Base-by-base conservation (phyloP, 2,329 filamentous ascomycete species). In the Geosmithia putterillii region DNA sequence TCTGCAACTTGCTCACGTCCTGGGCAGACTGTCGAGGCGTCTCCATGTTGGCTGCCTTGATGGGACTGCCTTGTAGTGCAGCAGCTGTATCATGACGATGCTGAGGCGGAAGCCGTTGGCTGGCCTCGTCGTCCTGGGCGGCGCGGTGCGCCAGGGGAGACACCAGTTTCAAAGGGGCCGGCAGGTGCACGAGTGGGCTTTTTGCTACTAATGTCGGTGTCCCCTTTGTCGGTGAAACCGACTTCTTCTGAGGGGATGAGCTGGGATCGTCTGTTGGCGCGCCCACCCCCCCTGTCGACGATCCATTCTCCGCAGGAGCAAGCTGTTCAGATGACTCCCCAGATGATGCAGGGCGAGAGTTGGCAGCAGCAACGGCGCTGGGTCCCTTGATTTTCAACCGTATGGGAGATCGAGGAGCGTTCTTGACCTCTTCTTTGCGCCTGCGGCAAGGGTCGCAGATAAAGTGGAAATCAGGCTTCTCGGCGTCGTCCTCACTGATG, bases 391-490 rank as follows among this genome's bases (percentile, higher is more conserved):
- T 55, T 54, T 75, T 79, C 45, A 79, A 56, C 53, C 74, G 76
- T 54, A 79, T 74, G 9, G 65, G 58, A 17, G 67, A 65, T 35
- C 57, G 59, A 9, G 63, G 57, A n/a, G 60, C 78, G 40, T 79
- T 69, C 54, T 82, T 83, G 35, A 76, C 76, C 54, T 64, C 50
- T 78, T 82, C 71, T 48, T 79, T 76, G 46, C 78, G 81, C 15
- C 73, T 78, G 52, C 76, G 79, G 66, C 92, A 98, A 40, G 82
- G 79, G 28, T 67, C 67, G 64, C 90, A 96, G 50, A 95, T 62
- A 55, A 95, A 95, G 47, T 86, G 80, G 54, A 96, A 96, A 50
- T 94, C 85, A 2, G 86, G 79, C 40, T 80, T 73, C 50, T 95
- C 90, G 1, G 88, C 89, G 48, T 89, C 83, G 46, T 74, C 67